Evolutionary conservation across 1,139 yeast species (phyloP).

Genomic region (Scheffersomyces titani): DNA sequence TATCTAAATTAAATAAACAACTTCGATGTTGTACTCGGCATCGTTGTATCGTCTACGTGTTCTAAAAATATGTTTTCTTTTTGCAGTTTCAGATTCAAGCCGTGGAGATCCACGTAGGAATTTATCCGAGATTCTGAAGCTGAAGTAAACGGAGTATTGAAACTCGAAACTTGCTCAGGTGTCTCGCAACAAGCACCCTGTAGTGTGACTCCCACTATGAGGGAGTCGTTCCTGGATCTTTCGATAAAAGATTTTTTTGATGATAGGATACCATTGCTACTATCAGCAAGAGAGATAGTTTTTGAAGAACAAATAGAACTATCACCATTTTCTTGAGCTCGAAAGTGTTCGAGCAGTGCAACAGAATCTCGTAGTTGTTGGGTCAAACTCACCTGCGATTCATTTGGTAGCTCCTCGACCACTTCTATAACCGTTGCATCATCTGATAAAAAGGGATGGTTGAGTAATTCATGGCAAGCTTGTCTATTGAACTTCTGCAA

Average conservation of each 20-base stretch:
- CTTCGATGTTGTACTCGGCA: neutral
- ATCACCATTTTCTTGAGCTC: neutral
- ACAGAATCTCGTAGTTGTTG: neutral
- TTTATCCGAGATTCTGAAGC: constrained; percentile 13
- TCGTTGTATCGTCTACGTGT: neutral
- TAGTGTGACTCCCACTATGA: constrained; percentile 20
- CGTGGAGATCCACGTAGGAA: constrained; percentile 1
- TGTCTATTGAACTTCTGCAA: constrained; percentile 49
- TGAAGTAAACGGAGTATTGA: constrained; percentile 25
- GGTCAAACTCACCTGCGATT: neutral
- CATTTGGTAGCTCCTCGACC: neutral
- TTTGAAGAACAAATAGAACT: neutral
- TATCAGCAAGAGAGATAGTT: neutral
- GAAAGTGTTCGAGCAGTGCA: neutral
- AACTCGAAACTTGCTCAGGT: constrained; percentile 30
- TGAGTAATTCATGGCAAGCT: constrained; percentile 45
- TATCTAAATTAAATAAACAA: too few species aligned
- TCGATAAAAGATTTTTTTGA: constrained; percentile 11
- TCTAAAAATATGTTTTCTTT: neutral
- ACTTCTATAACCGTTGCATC: neutral
- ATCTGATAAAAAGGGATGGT: constrained; percentile 47
- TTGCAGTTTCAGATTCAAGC: neutral
- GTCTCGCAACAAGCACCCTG: constrained; percentile 32
- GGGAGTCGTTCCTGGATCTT: constrained; percentile 13
- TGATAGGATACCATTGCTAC: neutral